Evolutionary conservation across 78 protist species (phyloP), one percentile per base, ranked within the genome.

Genomic region (Polysphondylium violaceum): DNA sequence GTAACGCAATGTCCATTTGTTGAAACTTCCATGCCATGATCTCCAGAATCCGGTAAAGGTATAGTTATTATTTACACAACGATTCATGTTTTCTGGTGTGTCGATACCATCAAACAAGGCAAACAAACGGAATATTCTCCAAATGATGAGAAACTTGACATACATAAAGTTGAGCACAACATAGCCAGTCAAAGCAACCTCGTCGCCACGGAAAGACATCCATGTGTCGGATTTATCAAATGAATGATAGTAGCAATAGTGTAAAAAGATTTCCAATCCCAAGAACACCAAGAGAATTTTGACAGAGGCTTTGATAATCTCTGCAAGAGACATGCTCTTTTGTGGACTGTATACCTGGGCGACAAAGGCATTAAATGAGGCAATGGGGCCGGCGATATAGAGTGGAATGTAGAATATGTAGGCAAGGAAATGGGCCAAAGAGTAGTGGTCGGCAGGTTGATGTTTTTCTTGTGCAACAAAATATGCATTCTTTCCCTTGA

Each of bases 41-140:
- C 96, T 27, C 98, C 98, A 96, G 72, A 96, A 96, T 1, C 92
- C 94, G 14, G 78, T 61, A 23, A 96, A 68, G 12, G 97, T 95
- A 61, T 64, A 51, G 76, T 85, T 95, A 58, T 93, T 88, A 40
- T 56, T 71, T 43, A 94, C 88, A 76, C 98, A 96, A 27, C 96
- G 89, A 9, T 77, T 65, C 98, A 96, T 96, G 31, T 96, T 95
- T 89, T 96, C 98, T 25, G 95, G 96, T 25, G 96, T 75, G 14
- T 95, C 96, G 33, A 95, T 64, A 59, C 98, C 98, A 69, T 96
- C 98, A 38, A 77, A 61, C 25, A 95, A 38, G 0, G 97, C 97
- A 74, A 68, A 50, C 53, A 81, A 31, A 27, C 98, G 53, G 53
- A 77, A 91, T 16, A 95, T 88, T 27, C 97, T 27, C 97, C 97